Base-by-base conservation (phyloP, 2,329 filamentous ascomycete genomes). In the Aspergillus tanneri region DNA sequence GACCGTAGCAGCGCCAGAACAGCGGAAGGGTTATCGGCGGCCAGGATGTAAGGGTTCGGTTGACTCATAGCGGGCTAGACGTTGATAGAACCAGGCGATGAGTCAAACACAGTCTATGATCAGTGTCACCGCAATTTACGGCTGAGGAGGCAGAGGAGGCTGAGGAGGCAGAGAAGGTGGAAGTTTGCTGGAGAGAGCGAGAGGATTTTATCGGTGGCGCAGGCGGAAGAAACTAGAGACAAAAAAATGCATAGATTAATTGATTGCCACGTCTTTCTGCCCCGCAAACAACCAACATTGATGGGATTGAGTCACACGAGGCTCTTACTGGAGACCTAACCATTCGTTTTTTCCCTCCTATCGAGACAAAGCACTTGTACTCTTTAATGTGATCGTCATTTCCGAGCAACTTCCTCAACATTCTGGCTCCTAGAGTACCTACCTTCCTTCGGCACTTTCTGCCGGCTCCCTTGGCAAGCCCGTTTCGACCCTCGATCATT, bases 11-110 rank as follows among this genome's bases (percentile, higher is more conserved):
- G 82, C 49, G 83, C 76, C 53, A 96, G 77, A 46, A 99, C 82
- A 36, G 81, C 77, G 34, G 82, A 73, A 43, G 86, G 87, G 63
- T 90, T 86, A 68, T 96, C 92, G 51, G 92, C 88, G 32, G 91
- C 92, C 40, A 90, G 79, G 47, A 90, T 77, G 66, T 86, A 89
- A 1, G 80, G 80, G 61, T 90, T 91, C 30, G 69, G 65, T 52
- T 65, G 64, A 54, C 63, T 62, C 69, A 72, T 73, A 27, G 36
- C 58, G 50, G 27, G 7, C 44, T 23, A 27, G 34, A 41, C 27
- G 22, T 43, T 21, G 19, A 11, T 19, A 12, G 5, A 11, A 22
- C n/a, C n/a, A n/a, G 19, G 5, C 16, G 16, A 35, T 55, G 52
- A 49, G 55, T 50, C 50, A 53, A 40, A 27, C 18, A 32, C n/a